Evolutionary conservation across 257 asterid genomes (phyloP), one percentile per base, ranked within the genome.

Genomic region (Forsythia suspensa): DNA sequence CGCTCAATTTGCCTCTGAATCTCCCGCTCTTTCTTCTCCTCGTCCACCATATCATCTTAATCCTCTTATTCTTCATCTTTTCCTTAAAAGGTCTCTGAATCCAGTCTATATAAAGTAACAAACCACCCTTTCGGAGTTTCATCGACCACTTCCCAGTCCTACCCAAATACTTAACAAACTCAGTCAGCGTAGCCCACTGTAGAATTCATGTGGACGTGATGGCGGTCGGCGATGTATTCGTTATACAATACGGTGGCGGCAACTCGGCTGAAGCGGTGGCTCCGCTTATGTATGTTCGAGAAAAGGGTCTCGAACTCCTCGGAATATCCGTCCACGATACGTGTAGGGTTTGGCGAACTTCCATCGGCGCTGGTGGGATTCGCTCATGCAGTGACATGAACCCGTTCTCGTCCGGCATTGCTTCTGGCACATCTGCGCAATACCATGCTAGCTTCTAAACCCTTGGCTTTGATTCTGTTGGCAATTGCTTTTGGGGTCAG

Each of bases 351-450:
- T 80, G 20, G 97, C 99, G 76, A 92, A 93, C 87, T 84, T 92
- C 91, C 98, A 95, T 95, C 87, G 97, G 40, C 98, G 94, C 80
- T 93, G 97, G 86, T 95, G 97, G 3, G 97, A 89, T 80, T 95
- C 98, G 79, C 97, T 92, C 98, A 92, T 93, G 41, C 97, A 93
- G 70, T 95, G 98, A 83, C 99, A 95, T 93, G 89, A 95, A 95
- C 18, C 99, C 98, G 76, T 95, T 95, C 84, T 92, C 97, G 79
- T 93, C 97, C 97, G 94, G 88, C 98, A 95, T 86, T 95, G 98
- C 69, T 93, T 95, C 52, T 95, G 97, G 81, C 99, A 95, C 96
- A 92, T 93, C 87, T 93, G 97, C n/a, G 78, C 99, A 95, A 81
- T 93, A 93, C 97, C 96, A 93, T 80, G 97, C 96, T 36, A 92